Percentiles rank a stretch among this genome's conserved stretches.
These are phyloP conservation scores for Alternaria ventricosa DNA, from an alignment of 2,329 filamentous ascomycete species.

Conservation along the genomic window DNA sequence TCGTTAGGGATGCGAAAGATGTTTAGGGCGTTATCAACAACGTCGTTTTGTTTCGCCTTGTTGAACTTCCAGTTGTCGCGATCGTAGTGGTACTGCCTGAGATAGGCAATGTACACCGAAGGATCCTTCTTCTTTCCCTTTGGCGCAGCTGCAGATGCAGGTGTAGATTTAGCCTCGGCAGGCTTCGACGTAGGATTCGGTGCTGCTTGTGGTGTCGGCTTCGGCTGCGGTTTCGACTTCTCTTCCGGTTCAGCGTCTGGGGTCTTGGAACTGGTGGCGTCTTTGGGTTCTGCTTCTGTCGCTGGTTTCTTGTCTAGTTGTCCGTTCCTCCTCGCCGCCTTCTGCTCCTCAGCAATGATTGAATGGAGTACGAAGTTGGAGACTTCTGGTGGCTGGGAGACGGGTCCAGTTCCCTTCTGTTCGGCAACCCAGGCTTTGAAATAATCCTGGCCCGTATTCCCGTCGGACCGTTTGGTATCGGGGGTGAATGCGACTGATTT, in stretches of 20 bases:
- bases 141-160: not conserved
- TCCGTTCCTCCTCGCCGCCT: constrained; percentile 18
- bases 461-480: constrained; percentile 67
- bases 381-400: constrained; percentile 31
- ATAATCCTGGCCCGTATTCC: constrained; percentile 59
- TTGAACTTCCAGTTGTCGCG: constrained; percentile 90
- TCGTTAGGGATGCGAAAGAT: constrained; percentile 71
- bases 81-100: constrained; percentile 75
- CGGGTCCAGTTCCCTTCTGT: constrained; percentile 34
- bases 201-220: not conserved
- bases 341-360: constrained; percentile 19
- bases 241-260: constrained; percentile 1
- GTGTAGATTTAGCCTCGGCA: not conserved
- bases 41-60: constrained; percentile 85
- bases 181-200: not conserved
- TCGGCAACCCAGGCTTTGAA: constrained; percentile 58
- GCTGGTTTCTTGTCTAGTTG: constrained; percentile 25
- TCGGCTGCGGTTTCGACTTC: not conserved
- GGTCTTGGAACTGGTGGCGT: not conserved
- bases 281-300: constrained; percentile 9
- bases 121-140: constrained; percentile 56
- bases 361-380: constrained; percentile 36
- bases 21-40: constrained; percentile 84
- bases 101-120: constrained; percentile 74
- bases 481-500: constrained; percentile 71